Base-by-base conservation (phyloP, 2,329 filamentous ascomycete genomes). In the Aspergillus ustus region DNA sequence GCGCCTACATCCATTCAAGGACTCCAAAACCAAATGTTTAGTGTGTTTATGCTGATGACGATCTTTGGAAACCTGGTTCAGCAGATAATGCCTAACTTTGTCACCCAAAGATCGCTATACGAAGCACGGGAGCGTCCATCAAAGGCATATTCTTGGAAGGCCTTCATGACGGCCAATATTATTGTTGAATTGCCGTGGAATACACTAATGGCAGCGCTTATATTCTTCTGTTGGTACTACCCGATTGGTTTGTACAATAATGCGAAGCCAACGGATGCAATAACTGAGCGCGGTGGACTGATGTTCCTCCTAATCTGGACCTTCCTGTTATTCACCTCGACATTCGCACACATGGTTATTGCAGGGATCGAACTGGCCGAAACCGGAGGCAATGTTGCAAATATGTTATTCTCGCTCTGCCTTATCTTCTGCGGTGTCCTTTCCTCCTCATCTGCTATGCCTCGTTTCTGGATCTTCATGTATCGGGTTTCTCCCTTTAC, bases 21-120 rank as follows among this genome's bases (percentile, higher is more conserved):
- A 60, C 81, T 95, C 2, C 91, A 93, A 77, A 95, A 95, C 77
- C 91, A 95, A 72, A 91, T 93, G 86, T 95, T 94, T 71, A 84
- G 86, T 71, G 89, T 96, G 66, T 95, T 96, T 84, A 90, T 93
- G 83, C 79, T 94, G 46, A 78, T 89, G 29, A 92, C 88, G 40
- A 86, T 95, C 69, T 95, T 96, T 72, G 89, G 89, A 15, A 73
- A 77, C 49, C 67, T 80, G 11, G 69, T 75, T 29, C 72, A 78
- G 52, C 76, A 85, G 65, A 84, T 86, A 59, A 84, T 86, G 74
- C 85, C 85, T 0, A 73, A 81, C 6, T 87, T 86, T 68, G 78
- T 86, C 45, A 82, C 78, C 0, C 83, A 86, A 66, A 79, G 84
- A 25, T 79, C 81, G 2, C 75, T 87, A 1, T 87, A 85, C 72